Base-by-base conservation (phyloP, 2,329 filamentous ascomycete species). In the Aspergillus pseudoviridinutans region DNA sequence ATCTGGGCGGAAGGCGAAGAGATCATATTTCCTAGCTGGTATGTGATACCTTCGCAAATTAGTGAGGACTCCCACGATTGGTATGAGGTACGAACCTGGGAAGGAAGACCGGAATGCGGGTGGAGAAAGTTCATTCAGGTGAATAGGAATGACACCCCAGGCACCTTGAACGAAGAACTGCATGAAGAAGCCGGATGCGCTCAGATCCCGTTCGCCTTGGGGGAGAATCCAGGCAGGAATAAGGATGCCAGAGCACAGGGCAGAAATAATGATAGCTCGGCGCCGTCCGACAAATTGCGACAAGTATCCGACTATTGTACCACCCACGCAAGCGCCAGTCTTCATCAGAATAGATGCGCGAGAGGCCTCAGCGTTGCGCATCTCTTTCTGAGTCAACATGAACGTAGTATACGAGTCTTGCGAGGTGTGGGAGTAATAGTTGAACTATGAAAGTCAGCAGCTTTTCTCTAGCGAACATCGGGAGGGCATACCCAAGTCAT, bases 331-430 rank as follows among this genome's bases (percentile, higher is more conserved):
- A 47, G 89, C 88, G 27, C 90, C 89, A 1, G 83, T 85, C 76
- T 92, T 92, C 86, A 91, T 91, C 58, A 92, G 74, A 64, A 92
- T 92, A n/a, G 84, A 88, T 17, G 88, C 88, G n/a, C 88, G 84
- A 7, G 83, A 88, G 4, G 89, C 87, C 0, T 80, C 80, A 1
- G 77, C 68, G 66, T 90, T 87, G 55, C 80, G 67, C 58, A 92
- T 80, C 61, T 86, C 84, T 74, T 92, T 92, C 65, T 90, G 82
- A 4, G 81, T 82, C 42, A 87, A 79, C 87, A 92, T 88, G 70
- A 92, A 91, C 3, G 89, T 92, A 0, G 89, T 91, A 77, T 92
- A 92, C 51, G 84, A 88, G 76, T 93, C 90, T 71, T 93, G 89
- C 25, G 85, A 88, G 1, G 88, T 90, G 78, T 93, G 90, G 52